Base-by-base conservation (phyloP, 2,329 filamentous ascomycete genomes). In the Aspergillus chevalieri region DNA sequence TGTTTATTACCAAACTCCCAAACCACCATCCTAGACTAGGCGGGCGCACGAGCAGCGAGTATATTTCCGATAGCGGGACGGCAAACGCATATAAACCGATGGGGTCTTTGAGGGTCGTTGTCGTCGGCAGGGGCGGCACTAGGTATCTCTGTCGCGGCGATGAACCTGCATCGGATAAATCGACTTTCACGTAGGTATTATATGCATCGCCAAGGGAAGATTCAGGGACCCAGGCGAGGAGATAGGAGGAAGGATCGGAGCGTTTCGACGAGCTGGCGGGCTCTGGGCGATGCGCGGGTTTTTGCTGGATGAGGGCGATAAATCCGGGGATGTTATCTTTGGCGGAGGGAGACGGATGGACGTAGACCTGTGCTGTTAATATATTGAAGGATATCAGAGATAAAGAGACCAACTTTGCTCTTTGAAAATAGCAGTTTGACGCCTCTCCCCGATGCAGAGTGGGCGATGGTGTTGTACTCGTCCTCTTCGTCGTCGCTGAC, bases 1-100 rank as follows among this genome's bases (percentile, higher is more conserved):
- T 89, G 66, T 98, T 98, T 73, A 98, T 89, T 50, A 98, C 86
- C 24, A 98, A 73, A 55, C 90, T 95, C 30, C 93, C 93, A 67
- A 94, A 96, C 93, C 93, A 98, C 94, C 93, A 98, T 14, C 93
- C 94, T 6, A 95, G 73, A 66, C 89, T 96, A 4, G 93, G 94
- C 3, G 92, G 92, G 2, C 93, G 83, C 36, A 98, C 85, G 6
- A 95, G 78, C 4, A 98, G 78, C 24, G 89, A 95, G 71, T 94
- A 98, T 52, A 98, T 85, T 55, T 92, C 87, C 57, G 83, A 89
- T 26, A 97, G 80, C 1, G 93, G 93, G 5, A 98, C 80, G 1
- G 92, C 90, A 65, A 98, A 98, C 1, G 93, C 84, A 66, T 95
- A 96, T 44, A 86, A 82, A 3, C 91, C 91, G 44, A 83, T 74